Percentiles rank a stretch among this genome's conserved stretches.
phyloP scores from a whole-genome alignment of 257 asterid species.

The Solanum medicagineum region DNA sequence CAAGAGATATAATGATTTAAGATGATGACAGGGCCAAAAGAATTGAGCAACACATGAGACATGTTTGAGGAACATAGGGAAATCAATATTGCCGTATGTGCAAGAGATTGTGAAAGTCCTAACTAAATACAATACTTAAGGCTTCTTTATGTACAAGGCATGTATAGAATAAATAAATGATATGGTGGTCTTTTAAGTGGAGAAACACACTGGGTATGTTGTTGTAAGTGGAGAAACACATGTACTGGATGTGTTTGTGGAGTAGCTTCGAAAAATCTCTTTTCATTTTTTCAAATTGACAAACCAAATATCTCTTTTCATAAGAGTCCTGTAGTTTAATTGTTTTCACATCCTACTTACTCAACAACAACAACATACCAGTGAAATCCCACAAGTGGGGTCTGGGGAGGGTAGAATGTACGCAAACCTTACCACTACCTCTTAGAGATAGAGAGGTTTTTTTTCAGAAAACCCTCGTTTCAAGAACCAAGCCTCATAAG shows the following conservation, averaged over 20 bases:
- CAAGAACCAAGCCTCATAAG: too few species aligned
- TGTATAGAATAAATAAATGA: neutral
- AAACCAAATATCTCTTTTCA: neutral
- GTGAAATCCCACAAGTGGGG: too few species aligned
- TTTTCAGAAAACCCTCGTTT: too few species aligned
- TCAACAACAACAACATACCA: too few species aligned
- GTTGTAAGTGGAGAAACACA: neutral
- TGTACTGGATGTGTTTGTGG: neutral
- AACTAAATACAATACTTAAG: neutral
- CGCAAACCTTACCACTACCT: too few species aligned
- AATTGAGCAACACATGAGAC: neutral
- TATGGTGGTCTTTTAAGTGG: neutral
- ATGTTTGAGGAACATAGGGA: neutral
- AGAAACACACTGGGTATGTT: neutral
- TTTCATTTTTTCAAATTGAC: neutral
- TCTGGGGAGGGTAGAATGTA: too few species aligned
- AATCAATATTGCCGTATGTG: neutral
- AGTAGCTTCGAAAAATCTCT: neutral
- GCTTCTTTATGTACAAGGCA: neutral
- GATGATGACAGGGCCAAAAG: neutral
- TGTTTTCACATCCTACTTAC: neutral
- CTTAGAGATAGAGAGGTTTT: too few species aligned
- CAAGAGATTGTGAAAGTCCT: neutral
- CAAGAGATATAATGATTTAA: neutral
- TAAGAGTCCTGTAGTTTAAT: neutral